Evolutionary conservation across 108 stramenopile genomes (phyloP), one percentile per base, ranked within the genome.

Genomic region (Conticribra weissflogii): DNA sequence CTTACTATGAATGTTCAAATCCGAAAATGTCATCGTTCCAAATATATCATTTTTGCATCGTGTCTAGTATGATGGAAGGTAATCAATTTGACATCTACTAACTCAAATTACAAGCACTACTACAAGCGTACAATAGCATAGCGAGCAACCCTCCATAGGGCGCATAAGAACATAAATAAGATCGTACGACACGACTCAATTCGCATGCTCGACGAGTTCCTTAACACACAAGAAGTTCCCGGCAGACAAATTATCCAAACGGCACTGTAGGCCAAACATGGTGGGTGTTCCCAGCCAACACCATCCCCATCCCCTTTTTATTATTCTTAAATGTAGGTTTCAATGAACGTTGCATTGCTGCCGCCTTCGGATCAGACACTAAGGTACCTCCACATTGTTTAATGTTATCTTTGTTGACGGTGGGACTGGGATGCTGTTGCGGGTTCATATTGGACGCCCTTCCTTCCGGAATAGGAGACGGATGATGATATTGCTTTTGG

Each of bases 181-280:
- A n/a, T n/a, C n/a, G n/a, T n/a, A n/a, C n/a, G n/a, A n/a, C n/a
- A n/a, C n/a, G n/a, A n/a, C n/a, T n/a, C n/a, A n/a, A n/a, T n/a
- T n/a, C n/a, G n/a, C n/a, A n/a, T n/a, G n/a, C n/a, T n/a, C n/a
- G n/a, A n/a, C n/a, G n/a, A n/a, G n/a, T n/a, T n/a, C n/a, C n/a
- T n/a, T n/a, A n/a, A n/a, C n/a, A n/a, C n/a, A n/a, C n/a, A n/a
- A n/a, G n/a, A n/a, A n/a, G n/a, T n/a, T n/a, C n/a, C n/a, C n/a
- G n/a, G n/a, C n/a, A n/a, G n/a, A n/a, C n/a, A n/a, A 27, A 21
- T 60, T 51, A 76, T 27, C 76, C 76, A 58, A 83, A 71, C 27
- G 82, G 82, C 7, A 83, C 78, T n/a, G 74, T 75, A 27, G 82
- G 82, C 76, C 76, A 83, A 36, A 65, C 76, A 44, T 65, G 63